Percentiles rank a stretch among this genome's conserved stretches.
These are phyloP conservation scores for Serendipita vermifera DNA, from an alignment of 768 basidiomycete species.

Conservation along the genomic window DNA sequence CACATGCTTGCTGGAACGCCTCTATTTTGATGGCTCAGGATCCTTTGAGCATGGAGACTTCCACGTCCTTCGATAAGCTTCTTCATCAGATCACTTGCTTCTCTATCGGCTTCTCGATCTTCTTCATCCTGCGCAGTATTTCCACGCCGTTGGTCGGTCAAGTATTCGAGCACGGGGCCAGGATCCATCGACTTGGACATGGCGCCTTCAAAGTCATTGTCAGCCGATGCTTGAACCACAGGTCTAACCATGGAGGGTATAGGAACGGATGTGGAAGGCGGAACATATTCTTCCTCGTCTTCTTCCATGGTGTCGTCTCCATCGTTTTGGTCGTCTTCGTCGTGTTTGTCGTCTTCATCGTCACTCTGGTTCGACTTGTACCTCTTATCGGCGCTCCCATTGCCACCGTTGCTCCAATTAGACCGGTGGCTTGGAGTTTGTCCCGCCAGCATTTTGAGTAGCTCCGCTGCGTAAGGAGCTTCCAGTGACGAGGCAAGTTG, in stretches of 20 bases:
- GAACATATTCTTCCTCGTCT: not conserved
- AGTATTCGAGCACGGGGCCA: not conserved
- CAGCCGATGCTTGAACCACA: not conserved
- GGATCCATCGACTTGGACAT: slow-evolving; percentile 2
- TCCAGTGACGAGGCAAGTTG: not conserved
- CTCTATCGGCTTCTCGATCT: not conserved
- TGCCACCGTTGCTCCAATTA: not conserved
- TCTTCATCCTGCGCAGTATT: not conserved
- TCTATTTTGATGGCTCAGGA: slow-evolving; percentile 1
- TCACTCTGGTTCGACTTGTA: no score
- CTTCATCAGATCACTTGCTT: not conserved
- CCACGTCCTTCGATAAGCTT: slow-evolving; percentile 3
- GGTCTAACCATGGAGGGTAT: not conserved
- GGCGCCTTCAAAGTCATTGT: slow-evolving; percentile 2
- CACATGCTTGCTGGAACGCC: slow-evolving; percentile 2
- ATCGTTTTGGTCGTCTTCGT: not conserved
- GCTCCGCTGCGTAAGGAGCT: not conserved
- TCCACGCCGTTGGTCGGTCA: not conserved
- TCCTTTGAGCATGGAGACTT: slow-evolving; percentile 5
- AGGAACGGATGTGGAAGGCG: not conserved
- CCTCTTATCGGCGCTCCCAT: not conserved
- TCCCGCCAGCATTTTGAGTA: not conserved
- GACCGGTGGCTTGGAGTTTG: slow-evolving; percentile 1
- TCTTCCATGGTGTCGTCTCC: not conserved
- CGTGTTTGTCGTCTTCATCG: not conserved